phyloP scores from a whole-genome alignment of 228 moss, liverwort and hornwort genomes.

The Sphagnum fallax region DNA sequence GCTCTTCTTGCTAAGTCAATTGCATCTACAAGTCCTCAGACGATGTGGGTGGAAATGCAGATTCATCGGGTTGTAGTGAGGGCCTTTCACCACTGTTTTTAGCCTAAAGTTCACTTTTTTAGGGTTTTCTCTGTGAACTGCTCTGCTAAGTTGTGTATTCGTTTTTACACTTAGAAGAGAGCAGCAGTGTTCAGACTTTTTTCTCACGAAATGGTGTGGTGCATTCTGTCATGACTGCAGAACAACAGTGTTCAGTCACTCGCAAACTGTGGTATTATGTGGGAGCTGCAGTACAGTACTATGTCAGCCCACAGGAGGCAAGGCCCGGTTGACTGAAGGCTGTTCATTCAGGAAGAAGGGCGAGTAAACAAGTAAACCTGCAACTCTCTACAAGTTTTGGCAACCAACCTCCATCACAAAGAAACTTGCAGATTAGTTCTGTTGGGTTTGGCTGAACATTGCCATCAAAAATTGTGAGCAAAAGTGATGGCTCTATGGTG shows the following conservation, averaged over 20 bases:
- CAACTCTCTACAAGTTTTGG: no score
- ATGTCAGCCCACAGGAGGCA: slow-evolving; percentile 59
- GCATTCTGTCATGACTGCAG: slow-evolving; percentile 10
- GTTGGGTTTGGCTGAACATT: no score
- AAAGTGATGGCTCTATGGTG: no score
- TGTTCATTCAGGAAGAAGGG: slow-evolving; percentile 64
- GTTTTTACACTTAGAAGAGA: no score
- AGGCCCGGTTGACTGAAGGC: slow-evolving; percentile 56
- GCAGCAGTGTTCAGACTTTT: not conserved
- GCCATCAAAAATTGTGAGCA: no score
- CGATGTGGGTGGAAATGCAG: no score
- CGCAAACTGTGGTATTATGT: slow-evolving; percentile 48
- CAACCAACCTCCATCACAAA: no score
- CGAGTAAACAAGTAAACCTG: slow-evolving; percentile 11
- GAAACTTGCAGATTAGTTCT: no score
- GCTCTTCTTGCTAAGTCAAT: not conserved
- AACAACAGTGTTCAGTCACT: slow-evolving; percentile 61
- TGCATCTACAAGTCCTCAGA: no score
- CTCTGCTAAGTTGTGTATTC: not conserved
- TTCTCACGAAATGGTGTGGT: not conserved
- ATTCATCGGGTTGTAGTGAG: no score
- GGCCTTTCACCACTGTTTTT: no score
- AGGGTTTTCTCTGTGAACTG: not conserved
- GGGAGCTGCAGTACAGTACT: slow-evolving; percentile 30
- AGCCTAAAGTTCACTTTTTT: not conserved